Evolutionary conservation across 805 yeast genomes (phyloP).

Genomic region (Jamesozyma rosinii): DNA sequence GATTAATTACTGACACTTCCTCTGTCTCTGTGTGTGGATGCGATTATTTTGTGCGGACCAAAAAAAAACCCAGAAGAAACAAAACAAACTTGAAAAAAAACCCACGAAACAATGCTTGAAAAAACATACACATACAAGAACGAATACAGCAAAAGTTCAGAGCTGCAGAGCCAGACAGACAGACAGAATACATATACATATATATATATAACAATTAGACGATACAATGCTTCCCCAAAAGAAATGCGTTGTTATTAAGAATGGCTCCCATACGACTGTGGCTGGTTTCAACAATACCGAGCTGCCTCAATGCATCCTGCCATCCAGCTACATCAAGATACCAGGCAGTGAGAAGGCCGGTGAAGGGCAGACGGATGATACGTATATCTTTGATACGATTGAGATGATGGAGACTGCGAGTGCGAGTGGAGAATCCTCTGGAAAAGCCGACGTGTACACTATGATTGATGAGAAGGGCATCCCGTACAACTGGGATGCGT

Average conservation of each 20-base stretch:
- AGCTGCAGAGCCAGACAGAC: not conserved
- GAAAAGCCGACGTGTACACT: conserved; percentile 35
- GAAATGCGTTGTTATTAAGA: conserved; percentile 63
- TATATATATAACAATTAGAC: too few species aligned
- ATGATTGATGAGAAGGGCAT: conserved; percentile 45
- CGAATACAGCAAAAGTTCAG: not conserved
- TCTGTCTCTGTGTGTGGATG: too few species aligned
- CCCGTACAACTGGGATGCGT: conserved; percentile 64
- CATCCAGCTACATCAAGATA: conserved; percentile 43
- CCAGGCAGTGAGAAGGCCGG: not conserved
- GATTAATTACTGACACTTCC: too few species aligned
- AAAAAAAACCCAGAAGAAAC: too few species aligned
- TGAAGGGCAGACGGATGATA: not conserved
- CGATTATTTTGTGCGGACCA: too few species aligned
- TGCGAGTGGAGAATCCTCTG: conserved; percentile 1
- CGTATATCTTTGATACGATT: conserved; percentile 20
- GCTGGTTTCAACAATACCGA: conserved; percentile 66
- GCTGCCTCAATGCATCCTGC: conserved; percentile 49
- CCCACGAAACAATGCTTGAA: too few species aligned
- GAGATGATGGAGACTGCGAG: conserved; percentile 21
- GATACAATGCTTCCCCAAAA: conserved; percentile 5
- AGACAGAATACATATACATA: not conserved
- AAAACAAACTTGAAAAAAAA: too few species aligned
- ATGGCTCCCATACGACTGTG: conserved; percentile 53
- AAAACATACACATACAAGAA: too few species aligned